Percentiles rank a stretch among this genome's conserved stretches.
Evolutionary conservation across 2,329 filamentous ascomycete genomes (phyloP).

Genomic region (Colletotrichum spaethianum): DNA sequence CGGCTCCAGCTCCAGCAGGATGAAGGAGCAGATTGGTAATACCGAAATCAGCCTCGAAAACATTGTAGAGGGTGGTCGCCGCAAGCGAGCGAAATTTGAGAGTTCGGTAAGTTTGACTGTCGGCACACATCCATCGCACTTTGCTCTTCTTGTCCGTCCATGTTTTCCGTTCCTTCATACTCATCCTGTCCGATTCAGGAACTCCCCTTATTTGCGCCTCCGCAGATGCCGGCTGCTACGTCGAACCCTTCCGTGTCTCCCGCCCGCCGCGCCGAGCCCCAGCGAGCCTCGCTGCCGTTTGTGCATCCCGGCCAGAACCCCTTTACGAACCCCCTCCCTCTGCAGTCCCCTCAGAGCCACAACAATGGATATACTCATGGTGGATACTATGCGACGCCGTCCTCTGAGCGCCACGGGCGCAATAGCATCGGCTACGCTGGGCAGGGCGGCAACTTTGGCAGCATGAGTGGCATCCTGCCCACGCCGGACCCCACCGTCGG

Average conservation of each 20-base stretch:
- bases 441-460: constrained; percentile 41
- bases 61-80: constrained; percentile 95
- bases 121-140: constrained; percentile 6
- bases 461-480: constrained; percentile 76
- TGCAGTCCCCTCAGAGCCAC: constrained; percentile 89
- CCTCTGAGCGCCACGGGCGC: constrained; percentile 75
- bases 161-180: constrained; percentile 43
- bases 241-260: constrained; percentile 98
- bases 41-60: constrained; percentile 99
- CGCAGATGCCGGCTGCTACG: constrained; percentile 92
- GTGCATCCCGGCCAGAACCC: constrained; percentile 83
- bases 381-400: constrained; percentile 74
- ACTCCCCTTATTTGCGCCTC: constrained; percentile 93
- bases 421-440: constrained; percentile 71
- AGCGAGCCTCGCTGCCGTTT: constrained; percentile 82
- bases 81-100: constrained; percentile 95
- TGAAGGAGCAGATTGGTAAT: constrained; percentile 89
- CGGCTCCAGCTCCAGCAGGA: constrained; percentile 82
- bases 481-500: constrained; percentile 98
- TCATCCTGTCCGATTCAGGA: constrained; percentile 73
- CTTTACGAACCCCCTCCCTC: constrained; percentile 81
- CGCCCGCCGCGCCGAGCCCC: constrained; percentile 82
- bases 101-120: constrained; percentile 87
- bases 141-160: constrained; percentile 11
- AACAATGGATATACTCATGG: constrained; percentile 67